phyloP scores from a whole-genome alignment of 2,329 filamentous ascomycete genomes.

The Lachnellula suecica region DNA sequence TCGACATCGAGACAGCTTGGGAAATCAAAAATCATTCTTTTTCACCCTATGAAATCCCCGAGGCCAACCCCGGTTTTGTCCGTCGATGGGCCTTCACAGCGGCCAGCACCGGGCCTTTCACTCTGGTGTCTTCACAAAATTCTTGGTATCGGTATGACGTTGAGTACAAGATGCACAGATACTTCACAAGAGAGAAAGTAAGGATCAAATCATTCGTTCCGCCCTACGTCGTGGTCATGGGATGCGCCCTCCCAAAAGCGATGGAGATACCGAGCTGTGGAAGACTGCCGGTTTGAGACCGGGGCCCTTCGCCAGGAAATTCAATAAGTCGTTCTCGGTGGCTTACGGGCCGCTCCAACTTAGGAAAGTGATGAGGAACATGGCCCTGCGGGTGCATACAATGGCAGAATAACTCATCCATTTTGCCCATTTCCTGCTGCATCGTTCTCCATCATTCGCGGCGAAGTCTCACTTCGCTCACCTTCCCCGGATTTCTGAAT shows the following conservation, averaged over 20 bases:
- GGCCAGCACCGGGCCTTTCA: conserved; percentile 11
- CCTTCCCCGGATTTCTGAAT: too few relatives aligned
- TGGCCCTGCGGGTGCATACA: too few relatives aligned
- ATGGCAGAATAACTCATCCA: too few relatives aligned
- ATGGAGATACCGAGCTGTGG: conserved; percentile 7
- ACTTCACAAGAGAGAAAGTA: conserved; percentile 1
- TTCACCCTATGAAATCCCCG: not conserved
- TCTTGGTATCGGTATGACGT: not conserved
- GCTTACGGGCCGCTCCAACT: too few relatives aligned
- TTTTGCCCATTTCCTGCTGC: too few relatives aligned
- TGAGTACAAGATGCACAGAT: not conserved
- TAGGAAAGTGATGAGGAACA: too few relatives aligned
- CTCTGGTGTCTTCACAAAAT: not conserved
- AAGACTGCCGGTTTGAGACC: not conserved
- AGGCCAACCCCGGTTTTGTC: not conserved
- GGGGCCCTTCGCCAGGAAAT: too few relatives aligned
- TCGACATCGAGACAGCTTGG: conserved; percentile 4
- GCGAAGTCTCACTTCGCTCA: too few relatives aligned
- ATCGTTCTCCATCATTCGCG: too few relatives aligned
- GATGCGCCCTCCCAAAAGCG: conserved; percentile 7
- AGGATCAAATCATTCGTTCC: conserved; percentile 2
- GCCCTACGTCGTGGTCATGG: conserved; percentile 5
- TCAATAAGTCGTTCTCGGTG: too few relatives aligned
- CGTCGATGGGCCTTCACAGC: conserved; percentile 7
- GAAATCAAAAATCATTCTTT: not conserved